Base-by-base conservation (phyloP, 805 yeast genomes). In the Kluyveromyces wickerhamii region DNA sequence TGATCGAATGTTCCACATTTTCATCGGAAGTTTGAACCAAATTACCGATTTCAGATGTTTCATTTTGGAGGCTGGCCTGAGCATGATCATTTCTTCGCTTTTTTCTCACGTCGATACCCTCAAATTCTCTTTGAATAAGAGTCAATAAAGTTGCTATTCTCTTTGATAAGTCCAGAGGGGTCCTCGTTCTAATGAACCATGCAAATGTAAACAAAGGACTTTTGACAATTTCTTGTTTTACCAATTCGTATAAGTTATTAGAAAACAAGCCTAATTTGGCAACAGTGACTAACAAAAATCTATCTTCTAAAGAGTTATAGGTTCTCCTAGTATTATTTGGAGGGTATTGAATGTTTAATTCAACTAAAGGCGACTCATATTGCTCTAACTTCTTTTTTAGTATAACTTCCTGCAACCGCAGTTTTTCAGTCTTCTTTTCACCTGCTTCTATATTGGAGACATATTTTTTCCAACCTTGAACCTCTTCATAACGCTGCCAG, bases 311-410 rank as follows among this genome's bases (percentile, higher is more conserved):
- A 21, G 73, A 72, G 7, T 83, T 74, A 47, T 79, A 83, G 7
- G 80, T 68, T 45, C 87, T 62, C 49, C 82, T 80, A 9, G 92
- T 80, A 52, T 80, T 82, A 51, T 81, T 82, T n/a, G 88, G 88
- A 0, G 92, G 89, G 40, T 80, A 83, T 36, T 73, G 80, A 16
- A 83, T 76, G 4, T 59, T 59, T 55, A 83, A 59, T 27, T 79
- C 77, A 29, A 75, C 75, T 15, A 80, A 52, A 1, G 88, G 87
- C 38, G 69, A 72, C n/a, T 64, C 62, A 27, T 67, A 63, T 36
- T 66, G 70, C 29, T 66, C 66, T 43, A 81, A 59, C 45, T 80
- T 80, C 21, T 55, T 59, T 2, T 65, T 66, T 23, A 82, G 59
- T 7, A 79, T 58, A 33, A 62, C 65, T 40, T 77, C 74, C 49